Conservation (phyloP, 805 yeast species). For the Sungouiella blattae region DNA sequence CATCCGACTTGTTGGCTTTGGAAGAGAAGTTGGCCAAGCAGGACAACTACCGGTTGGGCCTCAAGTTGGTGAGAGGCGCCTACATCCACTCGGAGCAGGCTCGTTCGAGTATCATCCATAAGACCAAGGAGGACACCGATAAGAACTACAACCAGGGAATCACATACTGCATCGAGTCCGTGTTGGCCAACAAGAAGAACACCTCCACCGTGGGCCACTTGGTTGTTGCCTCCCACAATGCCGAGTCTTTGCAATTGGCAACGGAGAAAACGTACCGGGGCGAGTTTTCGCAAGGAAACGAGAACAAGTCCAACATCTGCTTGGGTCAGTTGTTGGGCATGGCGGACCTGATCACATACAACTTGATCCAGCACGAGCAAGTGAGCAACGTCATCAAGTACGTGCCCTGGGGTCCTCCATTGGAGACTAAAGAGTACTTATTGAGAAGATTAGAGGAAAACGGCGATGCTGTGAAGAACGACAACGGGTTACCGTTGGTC, state of each 20-base stretch:
- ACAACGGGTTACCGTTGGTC: conserved; percentile 73
- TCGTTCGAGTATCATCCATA: conserved; percentile 63
- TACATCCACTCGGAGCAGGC: conserved; percentile 86
- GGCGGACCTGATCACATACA: conserved; percentile 87
- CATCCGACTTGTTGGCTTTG: conserved; percentile 53
- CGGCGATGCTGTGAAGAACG: conserved; percentile 88
- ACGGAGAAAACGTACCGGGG: conserved; percentile 47
- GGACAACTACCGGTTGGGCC: conserved; percentile 67
- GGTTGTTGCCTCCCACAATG: conserved; percentile 90
- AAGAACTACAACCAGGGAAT: conserved; percentile 69
- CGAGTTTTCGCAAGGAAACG: conserved; percentile 7
- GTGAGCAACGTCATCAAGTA: conserved; percentile 82
- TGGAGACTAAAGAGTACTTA: conserved; percentile 87
- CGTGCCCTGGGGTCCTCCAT: conserved; percentile 97
- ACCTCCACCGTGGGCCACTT: conserved; percentile 64
- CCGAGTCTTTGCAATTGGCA: conserved; percentile 69
- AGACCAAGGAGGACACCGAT: conserved; percentile 80
- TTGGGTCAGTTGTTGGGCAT: conserved; percentile 91
- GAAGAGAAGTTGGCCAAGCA: conserved; percentile 65
- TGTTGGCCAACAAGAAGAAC: conserved; percentile 43
- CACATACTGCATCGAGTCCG: conserved; percentile 54
- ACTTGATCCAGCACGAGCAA: conserved; percentile 60
- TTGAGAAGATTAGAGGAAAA: conserved; percentile 90
- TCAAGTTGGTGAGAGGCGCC: conserved; percentile 94
- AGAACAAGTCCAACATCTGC: conserved; percentile 57